Evolutionary conservation across 2,329 filamentous ascomycete species (phyloP).

Genomic region (Botryotinia narcissicola): DNA sequence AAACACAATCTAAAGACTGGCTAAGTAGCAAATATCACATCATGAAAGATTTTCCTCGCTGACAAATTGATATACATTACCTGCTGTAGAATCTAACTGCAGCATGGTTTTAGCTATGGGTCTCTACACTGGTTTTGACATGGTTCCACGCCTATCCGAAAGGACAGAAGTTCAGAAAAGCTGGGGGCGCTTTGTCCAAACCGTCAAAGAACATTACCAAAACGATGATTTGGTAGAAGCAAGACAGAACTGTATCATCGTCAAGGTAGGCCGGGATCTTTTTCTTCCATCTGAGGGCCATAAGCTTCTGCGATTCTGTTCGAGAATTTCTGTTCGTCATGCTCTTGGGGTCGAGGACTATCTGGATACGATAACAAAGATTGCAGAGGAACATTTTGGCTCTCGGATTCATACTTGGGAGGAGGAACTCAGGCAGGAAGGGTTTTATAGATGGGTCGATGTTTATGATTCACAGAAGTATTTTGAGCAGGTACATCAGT

Average conservation of each 20-base stretch:
- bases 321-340: conserved; percentile 32
- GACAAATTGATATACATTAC: no score
- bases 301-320: conserved; percentile 36
- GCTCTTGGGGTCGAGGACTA: conserved; percentile 28
- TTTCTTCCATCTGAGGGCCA: conserved; percentile 36
- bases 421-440: conserved; percentile 24
- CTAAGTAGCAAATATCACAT: not conserved
- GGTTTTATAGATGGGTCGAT: conserved; percentile 30
- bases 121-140: conserved; percentile 35
- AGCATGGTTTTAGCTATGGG: conserved; percentile 26
- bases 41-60: not conserved
- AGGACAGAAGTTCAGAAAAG: conserved; percentile 30
- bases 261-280: conserved; percentile 35
- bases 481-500: conserved; percentile 36
- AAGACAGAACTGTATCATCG: conserved; percentile 32
- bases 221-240: not conserved
- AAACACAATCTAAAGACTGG: not conserved
- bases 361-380: conserved; percentile 27
- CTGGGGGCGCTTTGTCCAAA: conserved; percentile 32
- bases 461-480: conserved; percentile 31
- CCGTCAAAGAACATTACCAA: conserved; percentile 17
- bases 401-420: conserved; percentile 31
- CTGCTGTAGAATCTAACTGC: not conserved
- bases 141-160: conserved; percentile 34
- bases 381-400: conserved; percentile 29